Evolutionary conservation across 2,329 filamentous ascomycete genomes (phyloP), one percentile per base, ranked within the genome.

Genomic region (Grosmannia huntii): DNA sequence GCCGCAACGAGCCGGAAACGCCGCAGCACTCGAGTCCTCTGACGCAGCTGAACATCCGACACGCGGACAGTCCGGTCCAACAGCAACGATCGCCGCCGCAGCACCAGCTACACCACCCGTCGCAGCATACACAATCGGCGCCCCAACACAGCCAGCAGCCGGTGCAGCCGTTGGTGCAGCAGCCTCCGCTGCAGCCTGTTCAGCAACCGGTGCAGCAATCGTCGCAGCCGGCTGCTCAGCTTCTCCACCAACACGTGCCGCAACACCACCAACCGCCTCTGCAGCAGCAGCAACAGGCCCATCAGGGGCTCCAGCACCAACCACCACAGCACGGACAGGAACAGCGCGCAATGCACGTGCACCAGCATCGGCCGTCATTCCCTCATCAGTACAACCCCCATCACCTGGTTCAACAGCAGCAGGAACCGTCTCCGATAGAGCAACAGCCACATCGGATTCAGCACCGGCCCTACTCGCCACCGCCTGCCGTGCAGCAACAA

Each of bases 31-130:
- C 73, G 12, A 72, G 73, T 54, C 71, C 73, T 12, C 68, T 84
- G 31, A 79, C 81, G 5, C 80, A 84, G 59, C 78, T 85, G 65
- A 81, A 77, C 60, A 74, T 82, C 23, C 71, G 80, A 12, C 77
- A 78, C 60, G 53, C 57, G 12, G 55, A 33, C 16, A 62, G 73
- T 76, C 53, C 75, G 73, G 54, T 71, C 75, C 55, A 76, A 74
- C n/a, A 76, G 73, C 64, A 80, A 75, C 63, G 77, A 75, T 48
- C 70, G 68, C 25, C 73, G 5, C 50, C 38, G 4, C 52, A 36
- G 48, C 56, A 57, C 16, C 53, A 48, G 11, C 14, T 41, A 25
- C 59, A 57, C 10, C 58, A 48, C 16, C 58, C 38, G n/a, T 27
- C 46, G 7, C 60, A 55, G 23, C 60, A 57, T 31, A 33, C 36